Evolutionary conservation across 2,329 filamentous ascomycete species (phyloP).

Genomic region (Neocatenulostroma microsporum): DNA sequence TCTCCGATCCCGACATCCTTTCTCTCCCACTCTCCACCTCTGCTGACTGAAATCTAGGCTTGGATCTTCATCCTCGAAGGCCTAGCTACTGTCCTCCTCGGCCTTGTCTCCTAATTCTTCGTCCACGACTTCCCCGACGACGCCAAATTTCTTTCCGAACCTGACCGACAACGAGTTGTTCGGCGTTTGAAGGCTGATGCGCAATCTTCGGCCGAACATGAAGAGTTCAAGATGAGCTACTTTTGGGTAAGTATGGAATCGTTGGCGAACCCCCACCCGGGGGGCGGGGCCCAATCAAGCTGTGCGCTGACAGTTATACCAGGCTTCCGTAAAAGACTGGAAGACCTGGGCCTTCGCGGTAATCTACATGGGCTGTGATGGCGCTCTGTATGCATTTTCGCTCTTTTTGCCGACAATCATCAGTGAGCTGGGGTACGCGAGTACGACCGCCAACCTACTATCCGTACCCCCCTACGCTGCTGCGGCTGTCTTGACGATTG

Average conservation of each 20-base stretch:
- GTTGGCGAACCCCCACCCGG: too few relatives aligned
- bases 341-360: conserved; percentile 71
- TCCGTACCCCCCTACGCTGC: conserved; percentile 68
- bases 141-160: conserved; percentile 55
- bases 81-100: conserved; percentile 52
- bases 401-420: conserved; percentile 78
- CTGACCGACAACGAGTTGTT: conserved; percentile 65
- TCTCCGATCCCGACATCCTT: too few relatives aligned
- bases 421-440: conserved; percentile 48
- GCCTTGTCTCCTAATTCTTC: conserved; percentile 63
- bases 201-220: conserved; percentile 66
- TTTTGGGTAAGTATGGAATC: too few relatives aligned
- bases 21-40: too few relatives aligned
- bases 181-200: conserved; percentile 62
- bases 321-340: conserved; percentile 68
- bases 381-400: conserved; percentile 66
- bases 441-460: conserved; percentile 61
- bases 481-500: conserved; percentile 61
- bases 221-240: conserved; percentile 65
- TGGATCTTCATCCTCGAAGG: conserved; percentile 25
- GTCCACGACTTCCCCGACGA: conserved; percentile 76
- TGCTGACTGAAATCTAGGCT: conserved; percentile 37
- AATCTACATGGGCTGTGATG: conserved; percentile 70
- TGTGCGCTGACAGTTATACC: too few relatives aligned
- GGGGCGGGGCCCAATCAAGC: too few relatives aligned